phyloP scores from a whole-genome alignment of 805 yeast genomes.

The Clavispora vitiphila region DNA sequence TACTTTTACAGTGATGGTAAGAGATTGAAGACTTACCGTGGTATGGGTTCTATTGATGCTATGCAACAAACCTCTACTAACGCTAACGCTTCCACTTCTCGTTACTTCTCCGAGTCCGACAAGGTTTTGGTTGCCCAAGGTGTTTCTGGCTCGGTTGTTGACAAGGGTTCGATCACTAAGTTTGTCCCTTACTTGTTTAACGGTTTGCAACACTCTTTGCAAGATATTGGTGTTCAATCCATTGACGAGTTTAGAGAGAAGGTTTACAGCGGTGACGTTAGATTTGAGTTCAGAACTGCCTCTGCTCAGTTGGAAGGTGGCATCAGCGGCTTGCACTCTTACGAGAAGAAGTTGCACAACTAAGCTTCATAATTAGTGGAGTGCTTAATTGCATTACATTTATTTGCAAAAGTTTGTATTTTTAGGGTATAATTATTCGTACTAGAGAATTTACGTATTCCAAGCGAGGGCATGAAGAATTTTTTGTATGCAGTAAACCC shows the following conservation, averaged over 20 bases:
- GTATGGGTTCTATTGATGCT: constrained; percentile 99
- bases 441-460: background rate
- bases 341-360: constrained; percentile 95
- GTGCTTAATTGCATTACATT: background rate
- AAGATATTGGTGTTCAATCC: constrained; percentile 88
- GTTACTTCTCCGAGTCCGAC: constrained; percentile 96
- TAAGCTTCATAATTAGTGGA: constrained; percentile 26
- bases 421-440: background rate
- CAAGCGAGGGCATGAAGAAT: background rate
- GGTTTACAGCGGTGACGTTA: constrained; percentile 64
- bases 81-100: constrained; percentile 96
- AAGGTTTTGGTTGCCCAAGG: constrained; percentile 98
- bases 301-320: constrained; percentile 99
- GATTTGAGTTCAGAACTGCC: constrained; percentile 97
- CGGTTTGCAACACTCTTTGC: constrained; percentile 98
- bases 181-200: constrained; percentile 90
- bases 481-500: background rate
- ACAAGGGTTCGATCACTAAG: constrained; percentile 92
- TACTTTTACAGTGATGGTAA: constrained; percentile 97
- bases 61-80: constrained; percentile 85
- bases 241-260: constrained; percentile 56
- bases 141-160: constrained; percentile 94
- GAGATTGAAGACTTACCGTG: constrained; percentile 95
- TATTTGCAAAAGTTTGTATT: background rate
- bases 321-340: constrained; percentile 91